Conservation (phyloP, 257 asterid genomes). For the Nicotiana attenuata region DNA sequence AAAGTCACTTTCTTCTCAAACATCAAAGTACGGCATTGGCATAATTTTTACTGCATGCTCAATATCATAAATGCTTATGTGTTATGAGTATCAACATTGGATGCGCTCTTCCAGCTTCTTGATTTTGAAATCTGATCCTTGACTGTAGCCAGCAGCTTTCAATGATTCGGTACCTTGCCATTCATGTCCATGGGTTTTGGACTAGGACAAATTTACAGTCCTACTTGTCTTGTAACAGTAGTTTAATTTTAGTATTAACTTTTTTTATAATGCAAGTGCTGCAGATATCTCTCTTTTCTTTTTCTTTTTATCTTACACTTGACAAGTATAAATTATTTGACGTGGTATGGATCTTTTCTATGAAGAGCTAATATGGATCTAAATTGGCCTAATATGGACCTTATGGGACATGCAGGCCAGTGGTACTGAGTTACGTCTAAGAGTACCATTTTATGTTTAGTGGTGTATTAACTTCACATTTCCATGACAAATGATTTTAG, state of each 20-base stretch:
- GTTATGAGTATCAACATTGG: not conserved
- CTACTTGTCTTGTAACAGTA: not conserved
- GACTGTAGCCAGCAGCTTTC: not conserved
- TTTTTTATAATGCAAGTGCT: constrained; percentile 2
- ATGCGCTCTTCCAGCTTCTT: not conserved
- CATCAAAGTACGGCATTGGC: not conserved
- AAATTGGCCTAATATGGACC: not conserved
- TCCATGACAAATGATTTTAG: not conserved
- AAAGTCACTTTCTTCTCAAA: not conserved
- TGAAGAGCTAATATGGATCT: not conserved
- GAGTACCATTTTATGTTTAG: not conserved
- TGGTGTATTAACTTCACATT: not conserved
- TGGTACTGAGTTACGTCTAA: not conserved
- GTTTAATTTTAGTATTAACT: not conserved
- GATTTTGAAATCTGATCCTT: not conserved
- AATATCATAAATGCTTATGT: not conserved
- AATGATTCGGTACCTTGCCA: not conserved
- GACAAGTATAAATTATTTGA: not conserved
- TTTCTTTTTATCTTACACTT: not conserved
- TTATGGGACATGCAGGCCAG: not conserved
- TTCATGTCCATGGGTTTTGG: not conserved
- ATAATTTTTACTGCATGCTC: not conserved
- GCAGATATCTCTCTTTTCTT: not conserved
- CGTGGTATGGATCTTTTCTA: not conserved
- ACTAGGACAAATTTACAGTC: not conserved